Base-by-base conservation (phyloP, 305 asterid genomes). In the Ilex paraguariensis region DNA sequence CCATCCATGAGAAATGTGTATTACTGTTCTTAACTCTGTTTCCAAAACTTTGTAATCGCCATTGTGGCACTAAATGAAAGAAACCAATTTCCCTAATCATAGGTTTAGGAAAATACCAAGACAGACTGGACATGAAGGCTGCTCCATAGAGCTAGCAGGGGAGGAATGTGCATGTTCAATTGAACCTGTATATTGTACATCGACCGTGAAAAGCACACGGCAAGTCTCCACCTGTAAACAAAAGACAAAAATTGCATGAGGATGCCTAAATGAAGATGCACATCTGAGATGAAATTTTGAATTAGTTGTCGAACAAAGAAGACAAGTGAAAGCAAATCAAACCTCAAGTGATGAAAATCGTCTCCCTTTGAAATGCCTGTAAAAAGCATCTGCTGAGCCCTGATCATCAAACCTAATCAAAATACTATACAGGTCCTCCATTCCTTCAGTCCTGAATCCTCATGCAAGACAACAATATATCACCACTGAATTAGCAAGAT, bases 101-200 rank as follows among this genome's bases (percentile, higher is more conserved):
- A 36, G 42, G 42, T 59, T 56, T 56, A 52, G 64, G 60, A 70
- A 55, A 74, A 54, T 85, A 92, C 96, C 95, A 66, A 88, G 95
- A 77, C 99, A 93, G 64, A 90, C 99, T 31, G 97, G 91, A 74
- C 97, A 93, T 17, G 87, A 83, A 3, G 97, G 87, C 76, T 83
- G 94, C 70, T 93, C 99, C 56, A 70, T 75, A 71, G 84, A 79
- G 88, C 84, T 86, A 60, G 86, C 71, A 58, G 86, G 69, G 56
- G 90, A 75, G 73, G 84, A 70, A 71, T 82, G 97, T 39, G 87
- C 50, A 70, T 80, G 97, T 79, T 83, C 99, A 73, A 90, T 86
- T 40, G 96, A 93, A 66, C 88, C 95, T 63, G 96, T 93, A 75
- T 79, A 93, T 51, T 83, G 96, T 62, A 93, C 79, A 76, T 93